These are phyloP conservation scores for Tuctoria greenei DNA, from an alignment of 176 grass and related monocot genomes.

Conservation along the genomic window DNA sequence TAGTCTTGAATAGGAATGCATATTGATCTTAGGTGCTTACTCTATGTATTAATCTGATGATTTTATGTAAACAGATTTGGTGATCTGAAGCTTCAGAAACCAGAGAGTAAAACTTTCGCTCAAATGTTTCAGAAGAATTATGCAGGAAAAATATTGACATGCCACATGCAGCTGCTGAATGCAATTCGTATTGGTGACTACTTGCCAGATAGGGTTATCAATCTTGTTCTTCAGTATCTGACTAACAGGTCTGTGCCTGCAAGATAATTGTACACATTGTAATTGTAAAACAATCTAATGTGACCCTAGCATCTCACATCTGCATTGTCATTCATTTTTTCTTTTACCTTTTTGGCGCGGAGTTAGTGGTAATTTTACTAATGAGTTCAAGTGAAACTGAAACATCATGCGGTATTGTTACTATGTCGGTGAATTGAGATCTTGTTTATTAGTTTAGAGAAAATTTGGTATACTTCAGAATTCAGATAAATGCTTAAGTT, in stretches of 20 bases:
- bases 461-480: not conserved
- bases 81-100: conserved; percentile 89
- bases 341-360: not conserved
- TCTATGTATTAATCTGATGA: conserved; percentile 22
- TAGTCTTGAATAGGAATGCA: conserved; percentile 16
- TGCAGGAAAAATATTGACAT: conserved; percentile 84
- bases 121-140: conserved; percentile 93
- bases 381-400: not conserved
- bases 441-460: not conserved
- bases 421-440: not conserved
- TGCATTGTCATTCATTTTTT: not conserved
- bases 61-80: conserved; percentile 62
- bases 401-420: not conserved
- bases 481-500: not conserved
- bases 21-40: conserved; percentile 15
- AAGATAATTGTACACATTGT: conserved; percentile 12
- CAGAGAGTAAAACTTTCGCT: conserved; percentile 91
- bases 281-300: conserved; percentile 4
- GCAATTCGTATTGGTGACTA: conserved; percentile 84
- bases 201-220: conserved; percentile 88
- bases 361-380: not conserved
- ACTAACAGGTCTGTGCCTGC: conserved; percentile 69
- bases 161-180: conserved; percentile 82
- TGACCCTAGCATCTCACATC: not conserved
- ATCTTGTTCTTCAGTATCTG: conserved; percentile 95